Conservation (phyloP, 257 asterid species). For the Phtheirospermum japonicum region DNA sequence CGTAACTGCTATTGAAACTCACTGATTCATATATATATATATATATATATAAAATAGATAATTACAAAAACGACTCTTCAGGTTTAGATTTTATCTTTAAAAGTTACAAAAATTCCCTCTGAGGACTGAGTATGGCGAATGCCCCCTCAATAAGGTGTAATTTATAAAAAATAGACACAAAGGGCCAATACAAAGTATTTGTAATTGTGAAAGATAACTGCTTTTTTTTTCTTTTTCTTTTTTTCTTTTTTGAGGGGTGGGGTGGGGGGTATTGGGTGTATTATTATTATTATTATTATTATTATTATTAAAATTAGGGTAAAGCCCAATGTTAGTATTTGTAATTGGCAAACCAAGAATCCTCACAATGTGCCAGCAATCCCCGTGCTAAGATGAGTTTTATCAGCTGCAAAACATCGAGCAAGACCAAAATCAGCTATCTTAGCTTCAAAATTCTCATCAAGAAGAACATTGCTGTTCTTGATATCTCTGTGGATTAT, state of each 20-base stretch:
- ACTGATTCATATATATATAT: neutral
- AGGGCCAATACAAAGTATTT: neutral
- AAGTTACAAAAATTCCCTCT: too few species aligned
- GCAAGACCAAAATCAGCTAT: slow-evolving; percentile 96
- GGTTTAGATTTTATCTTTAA: too few species aligned
- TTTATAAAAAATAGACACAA: too few species aligned
- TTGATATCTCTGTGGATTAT: slow-evolving; percentile 88
- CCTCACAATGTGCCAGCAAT: slow-evolving; percentile 94
- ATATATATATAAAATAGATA: too few species aligned
- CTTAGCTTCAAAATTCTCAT: slow-evolving; percentile 56
- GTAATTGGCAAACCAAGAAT: neutral
- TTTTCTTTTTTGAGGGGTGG: too few species aligned
- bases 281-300: too few species aligned
- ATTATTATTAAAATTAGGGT: neutral
- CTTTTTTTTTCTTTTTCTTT: too few species aligned
- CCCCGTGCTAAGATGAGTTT: slow-evolving; percentile 88
- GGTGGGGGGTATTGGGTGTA: too few species aligned
- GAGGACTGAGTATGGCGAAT: too few species aligned
- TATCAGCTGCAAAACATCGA: slow-evolving; percentile 67
- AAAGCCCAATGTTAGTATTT: neutral
- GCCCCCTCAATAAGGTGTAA: too few species aligned
- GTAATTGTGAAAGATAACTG: neutral
- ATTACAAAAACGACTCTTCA: too few species aligned
- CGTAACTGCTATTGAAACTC: neutral
- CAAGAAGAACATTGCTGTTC: slow-evolving; percentile 83